A percentile compares a stretch with the other conserved stretches of the same genome.
These are phyloP conservation scores for Fagopyrum tataricum DNA, from an alignment of 148 eudicot genomes.

Conservation along the genomic window DNA sequence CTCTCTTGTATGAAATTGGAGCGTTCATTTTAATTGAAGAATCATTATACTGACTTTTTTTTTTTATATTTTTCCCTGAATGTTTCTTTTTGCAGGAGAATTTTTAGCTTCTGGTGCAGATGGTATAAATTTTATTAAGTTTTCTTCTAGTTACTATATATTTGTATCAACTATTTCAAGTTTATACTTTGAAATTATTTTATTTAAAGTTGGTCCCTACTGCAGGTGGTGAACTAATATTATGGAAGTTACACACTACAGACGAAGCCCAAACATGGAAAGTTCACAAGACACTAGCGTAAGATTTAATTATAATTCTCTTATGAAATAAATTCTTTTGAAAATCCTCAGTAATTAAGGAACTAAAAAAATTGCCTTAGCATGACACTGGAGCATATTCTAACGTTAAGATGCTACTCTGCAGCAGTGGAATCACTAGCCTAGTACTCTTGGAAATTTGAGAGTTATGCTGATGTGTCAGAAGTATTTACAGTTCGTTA, in stretches of 20 bases:
- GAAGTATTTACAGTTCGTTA: not conserved
- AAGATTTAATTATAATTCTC: slow-evolving; percentile 25
- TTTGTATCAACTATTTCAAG: slow-evolving; percentile 1
- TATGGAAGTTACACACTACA: slow-evolving; percentile 67
- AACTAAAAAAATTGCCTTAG: not conserved
- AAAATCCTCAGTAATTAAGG: not conserved
- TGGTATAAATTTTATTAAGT: slow-evolving; percentile 47
- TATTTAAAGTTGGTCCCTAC: slow-evolving; percentile 18
- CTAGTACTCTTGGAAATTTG: not conserved
- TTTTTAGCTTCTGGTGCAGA: slow-evolving; percentile 94
- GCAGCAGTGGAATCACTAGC: too few species aligned
- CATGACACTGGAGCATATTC: not conserved
- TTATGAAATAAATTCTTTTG: not conserved
- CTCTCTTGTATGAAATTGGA: not conserved
- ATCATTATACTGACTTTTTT: not conserved
- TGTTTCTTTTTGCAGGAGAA: slow-evolving; percentile 52
- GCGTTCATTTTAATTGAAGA: not conserved
- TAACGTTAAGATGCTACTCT: too few species aligned
- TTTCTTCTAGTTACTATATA: not conserved
- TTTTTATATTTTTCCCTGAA: not conserved
- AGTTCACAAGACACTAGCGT: slow-evolving; percentile 80
- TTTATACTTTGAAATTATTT: slow-evolving; percentile 8
- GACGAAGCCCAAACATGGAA: slow-evolving; percentile 81
- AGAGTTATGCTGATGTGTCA: not conserved
- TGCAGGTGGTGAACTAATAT: slow-evolving; percentile 79